A percentile compares a stretch with the other conserved stretches of the same genome.
phyloP scores from a whole-genome alignment of 495 filamentous ascomycete genomes.

The Daldinia caldariorum region DNA sequence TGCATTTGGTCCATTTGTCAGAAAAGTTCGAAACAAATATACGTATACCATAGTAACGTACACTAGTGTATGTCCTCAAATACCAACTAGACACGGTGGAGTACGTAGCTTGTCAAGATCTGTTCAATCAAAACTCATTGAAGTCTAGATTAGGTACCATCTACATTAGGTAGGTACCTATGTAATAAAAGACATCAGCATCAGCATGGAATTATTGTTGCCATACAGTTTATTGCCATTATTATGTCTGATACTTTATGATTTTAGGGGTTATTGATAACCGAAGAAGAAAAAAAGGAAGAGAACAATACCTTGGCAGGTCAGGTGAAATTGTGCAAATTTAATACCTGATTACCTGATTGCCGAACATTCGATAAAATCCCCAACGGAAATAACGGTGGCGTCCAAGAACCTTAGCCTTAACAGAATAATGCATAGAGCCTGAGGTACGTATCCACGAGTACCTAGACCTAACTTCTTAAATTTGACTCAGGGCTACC shows the following conservation, averaged over 20 bases:
- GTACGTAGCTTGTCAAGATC: too few species aligned
- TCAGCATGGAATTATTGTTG: background rate
- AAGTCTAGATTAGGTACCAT: too few species aligned
- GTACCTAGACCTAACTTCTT: background rate
- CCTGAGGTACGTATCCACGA: background rate
- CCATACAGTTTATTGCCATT: background rate
- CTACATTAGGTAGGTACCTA: too few species aligned
- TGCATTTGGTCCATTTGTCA: constrained; percentile 20
- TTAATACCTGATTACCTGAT: constrained; percentile 14
- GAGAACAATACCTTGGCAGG: too few species aligned
- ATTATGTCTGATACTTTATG: background rate
- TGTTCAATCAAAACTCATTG: too few species aligned
- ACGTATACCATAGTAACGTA: too few species aligned
- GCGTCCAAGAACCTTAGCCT: background rate
- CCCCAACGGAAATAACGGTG: constrained; percentile 17
- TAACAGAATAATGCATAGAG: background rate
- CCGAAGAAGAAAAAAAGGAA: too few species aligned
- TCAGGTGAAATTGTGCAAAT: background rate
- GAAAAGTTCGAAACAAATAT: background rate
- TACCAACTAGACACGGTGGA: too few species aligned
- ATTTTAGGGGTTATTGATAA: background rate
- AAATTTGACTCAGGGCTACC: constrained; percentile 7
- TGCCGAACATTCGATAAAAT: constrained; percentile 4
- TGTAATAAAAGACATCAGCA: constrained; percentile 1
- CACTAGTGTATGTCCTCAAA: too few species aligned